Conservation (phyloP, 257 asterid genomes). For the Solanum chmielewskii region DNA sequence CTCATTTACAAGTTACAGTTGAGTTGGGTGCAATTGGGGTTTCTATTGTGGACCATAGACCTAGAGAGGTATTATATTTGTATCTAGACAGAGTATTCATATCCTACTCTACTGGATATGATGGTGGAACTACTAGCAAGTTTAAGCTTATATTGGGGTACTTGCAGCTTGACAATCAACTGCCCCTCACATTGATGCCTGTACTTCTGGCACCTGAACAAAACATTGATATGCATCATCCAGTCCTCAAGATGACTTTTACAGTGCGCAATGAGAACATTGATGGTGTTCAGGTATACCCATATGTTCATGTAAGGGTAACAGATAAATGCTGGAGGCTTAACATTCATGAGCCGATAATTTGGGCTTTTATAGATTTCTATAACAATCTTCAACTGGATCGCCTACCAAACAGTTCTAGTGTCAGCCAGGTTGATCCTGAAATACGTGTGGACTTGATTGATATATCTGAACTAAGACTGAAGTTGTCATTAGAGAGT, state of each 20-base stretch:
- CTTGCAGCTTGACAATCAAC: conserved; percentile 94
- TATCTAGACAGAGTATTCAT: conserved; percentile 79
- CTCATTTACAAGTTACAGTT: conserved; percentile 73
- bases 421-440: conserved; percentile 91
- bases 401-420: conserved; percentile 62
- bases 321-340: conserved; percentile 83
- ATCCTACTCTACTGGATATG: conserved; percentile 87
- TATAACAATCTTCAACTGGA: conserved; percentile 71
- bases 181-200: conserved; percentile 88
- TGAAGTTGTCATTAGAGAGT: conserved; percentile 87
- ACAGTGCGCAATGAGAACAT: conserved; percentile 62
- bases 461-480: conserved; percentile 84
- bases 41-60: conserved; percentile 79
- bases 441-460: conserved; percentile 91
- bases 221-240: conserved; percentile 61
- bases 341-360: conserved; percentile 86
- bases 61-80: conserved; percentile 83
- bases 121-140: conserved; percentile 95
- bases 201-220: conserved; percentile 92
- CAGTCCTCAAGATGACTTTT: conserved; percentile 89
- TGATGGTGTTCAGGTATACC: conserved; percentile 86
- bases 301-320: conserved; percentile 77
- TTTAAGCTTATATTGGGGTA: conserved; percentile 85
- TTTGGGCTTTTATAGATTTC: conserved; percentile 90
- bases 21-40: conserved; percentile 87